Evolutionary conservation across 1,284 basidiomycete species (phyloP).

Genomic region (Sporisorium sorghi): DNA sequence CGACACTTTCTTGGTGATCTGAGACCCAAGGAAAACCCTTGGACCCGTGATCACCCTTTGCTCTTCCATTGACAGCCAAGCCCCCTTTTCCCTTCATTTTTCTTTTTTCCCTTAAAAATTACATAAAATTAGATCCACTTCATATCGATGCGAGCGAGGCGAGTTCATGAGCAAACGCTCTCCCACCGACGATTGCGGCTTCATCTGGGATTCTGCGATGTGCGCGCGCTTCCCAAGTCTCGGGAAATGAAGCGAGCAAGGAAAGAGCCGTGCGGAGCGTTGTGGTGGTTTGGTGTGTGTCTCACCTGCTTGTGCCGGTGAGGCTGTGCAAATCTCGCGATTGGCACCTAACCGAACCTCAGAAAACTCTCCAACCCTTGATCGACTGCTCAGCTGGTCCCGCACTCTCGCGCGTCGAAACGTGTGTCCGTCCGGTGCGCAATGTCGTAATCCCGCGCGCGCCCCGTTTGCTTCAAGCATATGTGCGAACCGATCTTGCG

Average conservation of each 20-base stretch:
- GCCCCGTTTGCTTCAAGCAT: background rate
- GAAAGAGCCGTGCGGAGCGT: background rate
- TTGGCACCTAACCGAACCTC: background rate
- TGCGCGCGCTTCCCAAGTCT: too few relatives aligned
- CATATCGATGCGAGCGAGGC: too few relatives aligned
- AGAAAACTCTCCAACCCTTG: background rate
- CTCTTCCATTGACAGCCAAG: too few relatives aligned
- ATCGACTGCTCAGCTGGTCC: background rate
- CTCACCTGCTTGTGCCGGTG: background rate
- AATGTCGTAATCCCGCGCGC: slow-evolving; percentile 8
- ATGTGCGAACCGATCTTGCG: slow-evolving; percentile 2
- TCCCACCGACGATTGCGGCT: too few relatives aligned
- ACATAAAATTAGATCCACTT: too few relatives aligned
- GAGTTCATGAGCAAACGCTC: too few relatives aligned
- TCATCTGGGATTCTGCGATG: too few relatives aligned
- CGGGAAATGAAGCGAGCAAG: too few relatives aligned
- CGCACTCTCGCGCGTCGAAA: too few relatives aligned
- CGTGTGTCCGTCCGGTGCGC: background rate
- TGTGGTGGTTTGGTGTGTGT: background rate
- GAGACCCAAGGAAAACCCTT: background rate
- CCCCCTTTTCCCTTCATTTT: too few relatives aligned
- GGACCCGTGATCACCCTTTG: background rate
- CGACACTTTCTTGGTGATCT: too few relatives aligned
- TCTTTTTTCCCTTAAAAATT: too few relatives aligned
- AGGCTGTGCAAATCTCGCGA: slow-evolving; percentile 3